Base-by-base conservation (phyloP, 208 protist genomes). In the Crithidia fasciculata region DNA sequence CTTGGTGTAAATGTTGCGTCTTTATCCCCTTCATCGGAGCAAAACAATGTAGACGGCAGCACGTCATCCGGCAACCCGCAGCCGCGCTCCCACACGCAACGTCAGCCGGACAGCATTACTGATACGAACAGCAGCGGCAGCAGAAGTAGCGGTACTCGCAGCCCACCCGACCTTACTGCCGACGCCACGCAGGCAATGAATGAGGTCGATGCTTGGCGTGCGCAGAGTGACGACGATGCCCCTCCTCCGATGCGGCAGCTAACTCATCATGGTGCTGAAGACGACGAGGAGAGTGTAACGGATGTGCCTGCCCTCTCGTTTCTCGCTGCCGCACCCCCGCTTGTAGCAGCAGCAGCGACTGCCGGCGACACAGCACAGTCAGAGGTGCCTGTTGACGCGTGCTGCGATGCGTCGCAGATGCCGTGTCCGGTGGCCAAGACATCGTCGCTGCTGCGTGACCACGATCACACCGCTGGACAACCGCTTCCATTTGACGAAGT, bases 401-500 rank as follows among this genome's bases (percentile, higher is more conserved):
- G 45, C 45, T 49, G 45, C 45, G 61, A 18, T 5, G 61, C 18
- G 45, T 0, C 45, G 3, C 41, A 13, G 9, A 19, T 3, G 18
- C 7, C 28, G 0, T 66, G 61, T 54, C 45, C 61, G 6, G 15
- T 41, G 5, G 8, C 2, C 19, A 54, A 53, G 45, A 28, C 37
- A 19, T 16, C 5, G 4, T 16, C 8, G 8, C 28, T 19, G 8
- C 12, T 12, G 41, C 2, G 44, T 37, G 18, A 55, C n/a, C 18
- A 10, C 18, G 28, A 4, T 8, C 19, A 3, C 2, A 43, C 62
- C 13, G 49, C 49, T 16, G 62, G 45, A 9, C 12, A 8, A 49
- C 9, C 66, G 8, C 66, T 60, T 13, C 15, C 66, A 2, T 69
- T 73, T 50, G 68, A 70, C 40, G 74, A 74, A 28, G 37, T 43